phyloP scores from a whole-genome alignment of 2,329 filamentous ascomycete genomes.

The Chaetomium sp. region DNA sequence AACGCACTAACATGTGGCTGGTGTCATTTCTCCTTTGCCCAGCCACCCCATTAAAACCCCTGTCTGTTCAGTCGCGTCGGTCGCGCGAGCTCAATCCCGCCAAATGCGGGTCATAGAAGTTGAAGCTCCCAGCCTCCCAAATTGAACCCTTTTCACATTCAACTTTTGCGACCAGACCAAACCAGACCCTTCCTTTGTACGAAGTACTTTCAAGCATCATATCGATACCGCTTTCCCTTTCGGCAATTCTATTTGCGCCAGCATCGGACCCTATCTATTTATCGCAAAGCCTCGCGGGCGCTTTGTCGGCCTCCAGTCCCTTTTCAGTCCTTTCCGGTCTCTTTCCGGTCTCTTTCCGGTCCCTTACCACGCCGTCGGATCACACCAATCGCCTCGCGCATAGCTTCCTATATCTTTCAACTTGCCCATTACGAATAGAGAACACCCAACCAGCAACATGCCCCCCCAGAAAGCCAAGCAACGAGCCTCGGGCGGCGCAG shows the following conservation, averaged over 20 bases:
- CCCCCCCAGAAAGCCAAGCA: conserved; percentile 28
- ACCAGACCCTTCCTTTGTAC: not conserved
- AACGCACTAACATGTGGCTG: conserved; percentile 18
- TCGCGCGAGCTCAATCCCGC: conserved; percentile 23
- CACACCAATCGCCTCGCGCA: not conserved
- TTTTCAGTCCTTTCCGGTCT: not conserved
- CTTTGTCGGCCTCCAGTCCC: not conserved
- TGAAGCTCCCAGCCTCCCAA: conserved; percentile 26
- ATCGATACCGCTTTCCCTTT: conserved; percentile 4
- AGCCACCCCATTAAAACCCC: conserved; percentile 33
- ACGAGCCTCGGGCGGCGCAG: conserved; percentile 14
- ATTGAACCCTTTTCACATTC: conserved; percentile 22
- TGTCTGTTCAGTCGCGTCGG: conserved; percentile 14
- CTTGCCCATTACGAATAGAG: not conserved
- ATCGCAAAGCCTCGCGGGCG: conserved; percentile 18
- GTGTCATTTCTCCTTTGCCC: conserved; percentile 8
- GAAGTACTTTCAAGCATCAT: conserved; percentile 11
- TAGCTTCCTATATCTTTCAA: not conserved
- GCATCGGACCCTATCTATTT: not conserved
- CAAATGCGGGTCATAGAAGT: conserved; percentile 17
- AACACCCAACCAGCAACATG: conserved; percentile 21
- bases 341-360: not conserved
- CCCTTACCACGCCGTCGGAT: not conserved
- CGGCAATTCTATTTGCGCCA: conserved; percentile 15
- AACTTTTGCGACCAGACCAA: not conserved